phyloP scores from a whole-genome alignment of 202 grass and related monocot species.

The Eragrostis tef region DNA sequence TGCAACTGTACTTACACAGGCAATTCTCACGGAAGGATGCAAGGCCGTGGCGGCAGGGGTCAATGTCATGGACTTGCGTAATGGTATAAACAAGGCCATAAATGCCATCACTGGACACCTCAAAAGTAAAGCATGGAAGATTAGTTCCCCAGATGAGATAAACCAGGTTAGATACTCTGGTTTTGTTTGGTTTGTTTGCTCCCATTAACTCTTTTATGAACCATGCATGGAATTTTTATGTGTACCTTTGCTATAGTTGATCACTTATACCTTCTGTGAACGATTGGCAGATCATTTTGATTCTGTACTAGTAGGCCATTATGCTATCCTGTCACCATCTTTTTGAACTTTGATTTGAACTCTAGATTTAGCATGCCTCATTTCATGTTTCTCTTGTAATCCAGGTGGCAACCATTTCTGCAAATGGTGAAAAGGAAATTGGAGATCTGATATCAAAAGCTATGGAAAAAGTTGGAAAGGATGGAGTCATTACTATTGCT shows the following conservation, averaged over 20 bases:
- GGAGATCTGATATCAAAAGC: constrained; percentile 87
- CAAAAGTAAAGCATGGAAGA: constrained; percentile 80
- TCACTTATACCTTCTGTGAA: constrained; percentile 4
- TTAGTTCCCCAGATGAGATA: constrained; percentile 87
- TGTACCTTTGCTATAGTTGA: constrained; percentile 32
- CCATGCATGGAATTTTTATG: constrained; percentile 17
- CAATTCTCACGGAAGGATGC: constrained; percentile 90
- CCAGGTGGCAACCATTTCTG: constrained; percentile 95
- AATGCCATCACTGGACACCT: constrained; percentile 68
- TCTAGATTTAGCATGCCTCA: constrained; percentile 8
- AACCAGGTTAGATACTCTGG: constrained; percentile 62
- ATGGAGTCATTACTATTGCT: constrained; percentile 86
- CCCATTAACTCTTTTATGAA: neutral
- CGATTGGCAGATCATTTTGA: constrained; percentile 4
- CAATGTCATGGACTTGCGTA: constrained; percentile 88
- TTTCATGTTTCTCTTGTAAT: constrained; percentile 46
- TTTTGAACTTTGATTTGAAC: constrained; percentile 26
- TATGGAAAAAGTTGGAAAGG: constrained; percentile 94
- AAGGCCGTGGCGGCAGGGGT: constrained; percentile 88
- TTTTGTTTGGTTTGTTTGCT: neutral
- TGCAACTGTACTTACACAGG: constrained; percentile 89
- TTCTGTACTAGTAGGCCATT: neutral
- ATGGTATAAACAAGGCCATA: constrained; percentile 87
- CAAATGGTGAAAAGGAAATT: constrained; percentile 95
- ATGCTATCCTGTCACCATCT: constrained; percentile 2